Evolutionary conservation across 179 eudicot species (phyloP), one percentile per base, ranked within the genome.

Genomic region (Gypsophila paniculata): DNA sequence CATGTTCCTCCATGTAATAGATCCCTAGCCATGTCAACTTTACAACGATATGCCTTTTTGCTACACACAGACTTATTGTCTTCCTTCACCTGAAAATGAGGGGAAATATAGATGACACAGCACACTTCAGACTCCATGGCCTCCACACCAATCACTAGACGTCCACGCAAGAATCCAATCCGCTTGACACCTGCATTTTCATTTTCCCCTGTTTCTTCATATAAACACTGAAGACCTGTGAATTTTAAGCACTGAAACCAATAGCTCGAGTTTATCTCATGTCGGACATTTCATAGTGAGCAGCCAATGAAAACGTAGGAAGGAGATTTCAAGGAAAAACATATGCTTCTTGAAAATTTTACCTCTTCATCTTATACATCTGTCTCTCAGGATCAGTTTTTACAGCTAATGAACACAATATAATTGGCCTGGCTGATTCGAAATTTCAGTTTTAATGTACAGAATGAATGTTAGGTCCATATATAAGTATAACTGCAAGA

Each of bases 351-450:
- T 23, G 14, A 23, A 48, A 61, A 17, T 17, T 34, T 34, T 8
- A n/a, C 66, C 66, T 32, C 44, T 34, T 8, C 12, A 32, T 62
- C 46, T 62, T 60, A 44, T 72, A 60, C 51, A 49, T 52, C 54
- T 46, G 42, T 23, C n/a, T 63, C 36, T 69, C 68, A 23, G 61
- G 23, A 69, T 25, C 67, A 62, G 39, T 68, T 21, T 39, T 61
- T 52, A 42, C 39, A 69, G 69, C 53, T 59, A 13, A 6, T 21
- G 6, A 19, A 29, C 34, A 61, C 15, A 22, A 65, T 62, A 73
- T 36, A 52, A 18, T 48, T 18, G 38, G 46, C 51, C 68, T 72
- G 69, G 58, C 69, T 60, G 21, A 55, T 67, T 61, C 36, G 61
- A 66, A 38, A 70, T 69, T 34, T 39, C 22, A 48, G 11, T 61